Evolutionary conservation across 768 basidiomycete species (phyloP).

Genomic region (Boletus vermiculosoides): DNA sequence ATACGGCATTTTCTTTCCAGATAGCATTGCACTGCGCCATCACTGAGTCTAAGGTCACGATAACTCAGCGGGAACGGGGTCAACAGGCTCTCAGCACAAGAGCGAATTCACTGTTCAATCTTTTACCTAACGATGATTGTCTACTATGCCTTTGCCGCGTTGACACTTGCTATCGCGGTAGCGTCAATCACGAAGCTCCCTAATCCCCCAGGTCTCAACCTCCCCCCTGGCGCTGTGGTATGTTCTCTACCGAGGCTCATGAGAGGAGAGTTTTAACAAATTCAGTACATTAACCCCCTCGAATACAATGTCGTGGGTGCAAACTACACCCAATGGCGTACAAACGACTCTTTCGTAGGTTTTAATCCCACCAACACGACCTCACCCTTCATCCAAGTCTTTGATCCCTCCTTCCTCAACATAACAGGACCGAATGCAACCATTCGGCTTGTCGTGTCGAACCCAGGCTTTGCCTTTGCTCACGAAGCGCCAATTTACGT

Average conservation of each 20-base stretch:
- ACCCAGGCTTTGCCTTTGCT: slow-evolving; percentile 65
- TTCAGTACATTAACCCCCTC: slow-evolving; percentile 49
- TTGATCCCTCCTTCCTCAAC: slow-evolving; percentile 52
- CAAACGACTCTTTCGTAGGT: slow-evolving; percentile 38
- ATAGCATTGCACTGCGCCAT: neutral
- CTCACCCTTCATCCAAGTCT: slow-evolving; percentile 51
- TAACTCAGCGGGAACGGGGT: neutral
- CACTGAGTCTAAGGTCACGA: neutral
- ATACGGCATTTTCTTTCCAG: neutral
- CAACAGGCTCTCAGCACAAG: neutral
- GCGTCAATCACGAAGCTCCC: neutral
- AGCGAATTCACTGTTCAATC: neutral
- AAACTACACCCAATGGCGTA: slow-evolving; percentile 38
- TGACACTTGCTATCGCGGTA: slow-evolving; percentile 7
- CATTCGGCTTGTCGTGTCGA: slow-evolving; percentile 58
- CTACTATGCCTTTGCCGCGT: neutral
- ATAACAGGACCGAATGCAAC: slow-evolving; percentile 59
- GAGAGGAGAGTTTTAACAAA: neutral
- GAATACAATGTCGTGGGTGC: slow-evolving; percentile 52
- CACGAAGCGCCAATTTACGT: slow-evolving; percentile 78
- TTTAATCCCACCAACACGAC: slow-evolving; percentile 56
- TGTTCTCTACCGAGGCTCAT: neutral
- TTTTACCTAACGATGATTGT: neutral
- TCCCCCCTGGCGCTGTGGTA: slow-evolving; percentile 27
- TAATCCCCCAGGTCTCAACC: neutral